Base-by-base conservation (phyloP, 768 basidiomycete genomes). In the Boletus pseudopeckii region DNA sequence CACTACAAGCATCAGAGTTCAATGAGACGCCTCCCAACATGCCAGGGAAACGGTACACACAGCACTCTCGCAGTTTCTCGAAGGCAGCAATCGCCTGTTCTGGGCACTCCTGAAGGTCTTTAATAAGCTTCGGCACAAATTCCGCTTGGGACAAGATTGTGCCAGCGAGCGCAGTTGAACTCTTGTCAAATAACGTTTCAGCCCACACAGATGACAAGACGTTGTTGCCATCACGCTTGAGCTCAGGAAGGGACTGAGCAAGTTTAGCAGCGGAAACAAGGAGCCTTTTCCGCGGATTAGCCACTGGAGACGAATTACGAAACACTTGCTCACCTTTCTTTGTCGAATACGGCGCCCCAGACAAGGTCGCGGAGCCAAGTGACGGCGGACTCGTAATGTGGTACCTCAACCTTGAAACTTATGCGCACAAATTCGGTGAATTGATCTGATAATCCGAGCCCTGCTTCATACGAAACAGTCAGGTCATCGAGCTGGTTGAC, bases 401-500 rank as follows among this genome's bases (percentile, higher is more conserved):
- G 75, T 50, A 76, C 81, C 71, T 96, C 90, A 5, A 98, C 96
- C 71, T 91, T 91, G 70, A 99, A 80, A 58, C 77, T 81, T 51
- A 97, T 73, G 14, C 86, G 81, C 48, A 92, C 67, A 18, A 78
- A 79, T 63, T 99, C 93, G 6, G 83, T 73, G 65, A 95, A 94
- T n/a, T 73, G 66, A 47, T 76, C 76, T 17, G 77, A 75, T 56
- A 84, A 65, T 14, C 92, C 92, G 8, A 91, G 76, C 24, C 77
- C 77, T 52, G 80, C 80, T 51, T 88, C 86, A 66, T 98, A 97
- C 3, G 82, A 83, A 24, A 98, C 92, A 0, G 97, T 98, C 60
- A 90, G 88, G 67, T 93, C 80, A 63, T 97, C 93, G 2, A 99
- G 82, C 56, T 83, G 82, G 70, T 95, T 87, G 56, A 98, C 80